Evolutionary conservation across 163 green algal species (phyloP).

Genomic region (Scenedesmus sp.): DNA sequence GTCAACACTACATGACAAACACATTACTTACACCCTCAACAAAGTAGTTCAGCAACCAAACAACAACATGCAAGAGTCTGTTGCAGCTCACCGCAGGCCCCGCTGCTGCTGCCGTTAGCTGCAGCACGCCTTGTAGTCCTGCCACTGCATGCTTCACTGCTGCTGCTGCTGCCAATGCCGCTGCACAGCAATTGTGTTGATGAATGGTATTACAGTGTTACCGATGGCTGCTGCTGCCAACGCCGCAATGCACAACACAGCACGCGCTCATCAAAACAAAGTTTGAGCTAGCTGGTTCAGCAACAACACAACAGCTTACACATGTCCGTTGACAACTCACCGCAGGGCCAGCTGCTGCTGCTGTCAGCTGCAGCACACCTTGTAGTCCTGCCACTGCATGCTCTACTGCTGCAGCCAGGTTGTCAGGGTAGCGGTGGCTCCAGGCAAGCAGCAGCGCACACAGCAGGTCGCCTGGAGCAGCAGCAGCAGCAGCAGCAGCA

Average conservation of each 20-base stretch:
- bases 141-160: slow-evolving; percentile 79
- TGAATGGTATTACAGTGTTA: too few species aligned
- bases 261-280: too few species aligned
- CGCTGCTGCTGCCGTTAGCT: slow-evolving; percentile 64
- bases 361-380: slow-evolving; percentile 76
- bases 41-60: too few species aligned
- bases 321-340: not conserved
- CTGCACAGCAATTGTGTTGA: too few species aligned
- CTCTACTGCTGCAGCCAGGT: slow-evolving; percentile 69
- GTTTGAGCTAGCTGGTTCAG: too few species aligned
- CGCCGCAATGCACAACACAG: too few species aligned
- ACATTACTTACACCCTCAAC: too few species aligned
- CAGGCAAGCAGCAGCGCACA: slow-evolving; percentile 83
- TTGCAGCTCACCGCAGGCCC: slow-evolving; percentile 38
- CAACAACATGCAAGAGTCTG: not conserved
- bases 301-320: too few species aligned
- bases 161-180: not conserved
- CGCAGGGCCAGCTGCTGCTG: slow-evolving; percentile 49
- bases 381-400: slow-evolving; percentile 79
- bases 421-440: slow-evolving; percentile 9
- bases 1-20: too few species aligned
- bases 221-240: too few species aligned
- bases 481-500: slow-evolving; percentile 9
- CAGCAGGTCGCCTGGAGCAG: slow-evolving; percentile 78
- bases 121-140: slow-evolving; percentile 81